Base-by-base conservation (phyloP, 257 asterid species). In the Solanum medicagineum region DNA sequence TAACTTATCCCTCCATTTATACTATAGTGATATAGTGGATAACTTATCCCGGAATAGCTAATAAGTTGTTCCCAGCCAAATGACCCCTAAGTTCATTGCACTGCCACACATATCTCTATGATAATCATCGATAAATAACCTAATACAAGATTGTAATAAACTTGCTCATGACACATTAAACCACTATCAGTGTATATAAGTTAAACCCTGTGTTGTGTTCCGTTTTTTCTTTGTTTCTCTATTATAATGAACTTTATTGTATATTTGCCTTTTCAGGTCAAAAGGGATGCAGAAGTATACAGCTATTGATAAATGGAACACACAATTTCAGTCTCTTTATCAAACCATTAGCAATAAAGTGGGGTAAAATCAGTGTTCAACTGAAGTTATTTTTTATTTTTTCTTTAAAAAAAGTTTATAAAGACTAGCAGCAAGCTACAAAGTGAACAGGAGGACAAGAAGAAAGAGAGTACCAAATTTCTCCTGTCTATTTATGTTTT, bases 211-310 rank as follows among this genome's bases (percentile, higher is more conserved):
- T 10, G 8, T 40, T 0, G 10, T 10, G 8, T 40, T 40, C 1
- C 13, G 15, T 2, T 16, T 20, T 63, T 71, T 10, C 32, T 36
- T 69, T 69, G 24, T 45, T 42, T 70, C 32, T 42, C 80, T 44
- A 11, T 44, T 73, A 73, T 45, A 11, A 45, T n/a, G 81, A 40
- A 73, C 56, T 73, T 73, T 2, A 20, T n/a, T 12, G 81, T 19
- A 73, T 73, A 73, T n/a, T 45, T 73, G 57, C 81, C 45, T 2
- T 29, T 65, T 74, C 92, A 96, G 98, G 88, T 94, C 97, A 13
- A 96, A 94, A 94, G 99, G 97, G 89, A 95, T 92, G 97, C 93
- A 92, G 91, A 96, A 96, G 88, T 96, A 94, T 89, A 89, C 95
- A 73, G 98, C 99, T 10, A 88, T 95, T 68, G 98, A 95, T 86